Conservation (phyloP, 139 green algal species). For the Chlamydomonas sp. region DNA sequence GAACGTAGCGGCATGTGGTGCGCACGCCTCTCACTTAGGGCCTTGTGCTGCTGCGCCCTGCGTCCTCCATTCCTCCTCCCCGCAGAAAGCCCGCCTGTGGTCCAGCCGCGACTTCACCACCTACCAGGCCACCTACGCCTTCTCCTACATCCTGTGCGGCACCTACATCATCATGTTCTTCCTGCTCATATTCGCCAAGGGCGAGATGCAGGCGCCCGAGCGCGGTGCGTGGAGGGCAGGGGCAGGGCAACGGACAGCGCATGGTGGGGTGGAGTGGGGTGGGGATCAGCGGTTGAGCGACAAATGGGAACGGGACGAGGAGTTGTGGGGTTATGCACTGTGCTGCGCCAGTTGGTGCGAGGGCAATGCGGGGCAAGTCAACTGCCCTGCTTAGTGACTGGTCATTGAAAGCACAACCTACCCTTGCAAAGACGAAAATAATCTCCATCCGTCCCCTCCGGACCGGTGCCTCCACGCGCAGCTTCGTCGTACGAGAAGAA, state of each 20-base stretch:
- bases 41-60: background rate
- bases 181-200: constrained; percentile 1
- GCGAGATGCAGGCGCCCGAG: background rate
- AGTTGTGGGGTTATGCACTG: too few species aligned
- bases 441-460: too few species aligned
- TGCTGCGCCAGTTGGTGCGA: too few species aligned
- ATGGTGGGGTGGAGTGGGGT: background rate
- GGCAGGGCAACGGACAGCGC: background rate
- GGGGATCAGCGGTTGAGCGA: background rate
- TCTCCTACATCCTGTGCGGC: constrained; percentile 30
- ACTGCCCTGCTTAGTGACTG: too few species aligned
- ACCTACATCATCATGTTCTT: constrained; percentile 21
- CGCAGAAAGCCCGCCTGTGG: background rate
- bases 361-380: too few species aligned
- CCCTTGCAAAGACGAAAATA: too few species aligned
- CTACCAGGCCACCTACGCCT: constrained; percentile 23
- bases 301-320: too few species aligned
- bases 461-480: too few species aligned
- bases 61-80: background rate
- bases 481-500: too few species aligned
- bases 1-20: background rate
- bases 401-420: too few species aligned
- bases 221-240: background rate
- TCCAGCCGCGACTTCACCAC: background rate
- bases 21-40: background rate